Conservation (phyloP, 345 rosid species). For the Clarkia xantiana region DNA sequence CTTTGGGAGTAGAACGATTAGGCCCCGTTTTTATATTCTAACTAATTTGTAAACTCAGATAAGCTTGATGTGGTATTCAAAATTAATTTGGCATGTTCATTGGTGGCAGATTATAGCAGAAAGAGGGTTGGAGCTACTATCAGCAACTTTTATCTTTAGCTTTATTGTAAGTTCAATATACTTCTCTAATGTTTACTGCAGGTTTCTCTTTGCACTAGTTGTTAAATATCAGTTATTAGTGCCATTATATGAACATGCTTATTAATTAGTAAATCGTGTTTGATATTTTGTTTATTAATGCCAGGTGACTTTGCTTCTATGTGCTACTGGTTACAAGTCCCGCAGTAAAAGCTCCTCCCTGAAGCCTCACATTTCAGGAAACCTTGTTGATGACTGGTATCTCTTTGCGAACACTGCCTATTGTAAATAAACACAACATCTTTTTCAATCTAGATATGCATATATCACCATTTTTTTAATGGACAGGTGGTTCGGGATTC, state of each 20-base stretch:
- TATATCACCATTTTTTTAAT: conserved; percentile 6
- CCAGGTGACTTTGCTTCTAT: conserved; percentile 48
- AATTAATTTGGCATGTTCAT: not conserved
- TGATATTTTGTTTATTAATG: conserved; percentile 1
- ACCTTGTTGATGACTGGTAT: conserved; percentile 70
- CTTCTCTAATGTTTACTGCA: not conserved
- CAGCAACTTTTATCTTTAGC: conserved; percentile 60
- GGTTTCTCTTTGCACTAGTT: not conserved
- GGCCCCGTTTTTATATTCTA: not conserved
- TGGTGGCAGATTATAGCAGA: conserved; percentile 57
- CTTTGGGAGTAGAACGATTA: not conserved
- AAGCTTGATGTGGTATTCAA: not conserved
- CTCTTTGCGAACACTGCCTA: not conserved
- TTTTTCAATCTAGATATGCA: not conserved
- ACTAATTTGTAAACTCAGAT: no score
- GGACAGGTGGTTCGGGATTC: conserved; percentile 85
- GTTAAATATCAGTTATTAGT: not conserved
- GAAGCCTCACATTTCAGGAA: conserved; percentile 65
- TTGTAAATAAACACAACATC: not conserved
- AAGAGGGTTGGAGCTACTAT: conserved; percentile 72
- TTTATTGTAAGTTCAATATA: conserved; percentile 37
- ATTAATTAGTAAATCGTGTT: no score
- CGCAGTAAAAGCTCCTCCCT: conserved; percentile 43
- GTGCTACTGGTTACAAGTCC: conserved; percentile 53
- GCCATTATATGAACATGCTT: conserved; percentile 5